Conservation (phyloP, 2,329 filamentous ascomycete genomes). For the Trichothecium sympodiale region DNA sequence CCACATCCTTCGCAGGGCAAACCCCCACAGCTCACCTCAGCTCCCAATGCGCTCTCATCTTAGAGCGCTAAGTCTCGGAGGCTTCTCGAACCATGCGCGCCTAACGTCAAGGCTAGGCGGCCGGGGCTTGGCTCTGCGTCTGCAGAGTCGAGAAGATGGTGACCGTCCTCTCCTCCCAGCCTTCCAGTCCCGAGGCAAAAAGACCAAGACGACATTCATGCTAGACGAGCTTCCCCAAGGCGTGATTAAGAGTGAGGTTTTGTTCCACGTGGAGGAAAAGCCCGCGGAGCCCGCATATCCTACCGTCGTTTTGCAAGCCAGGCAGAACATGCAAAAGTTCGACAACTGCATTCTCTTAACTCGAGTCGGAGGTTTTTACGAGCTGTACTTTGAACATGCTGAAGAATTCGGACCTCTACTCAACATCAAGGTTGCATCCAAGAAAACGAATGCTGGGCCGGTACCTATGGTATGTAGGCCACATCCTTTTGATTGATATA, state of each 20-base stretch:
- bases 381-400: constrained; percentile 94
- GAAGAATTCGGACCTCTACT: constrained; percentile 78
- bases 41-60: too few relatives aligned
- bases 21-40: too few relatives aligned
- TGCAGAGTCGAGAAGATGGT: too few relatives aligned
- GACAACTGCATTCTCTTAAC: constrained; percentile 85
- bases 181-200: constrained; percentile 31
- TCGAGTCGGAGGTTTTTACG: constrained; percentile 90
- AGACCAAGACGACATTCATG: constrained; percentile 40
- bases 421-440: constrained; percentile 75
- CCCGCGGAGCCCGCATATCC: constrained; percentile 53
- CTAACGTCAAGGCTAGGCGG: too few relatives aligned
- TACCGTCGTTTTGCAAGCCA: constrained; percentile 77
- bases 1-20: too few relatives aligned
- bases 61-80: too few relatives aligned
- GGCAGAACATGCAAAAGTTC: constrained; percentile 83
- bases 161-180: too few relatives aligned
- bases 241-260: constrained; percentile 18
- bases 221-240: constrained; percentile 49
- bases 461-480: constrained; percentile 65
- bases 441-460: constrained; percentile 65
- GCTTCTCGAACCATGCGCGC: too few relatives aligned
- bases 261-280: constrained; percentile 30
- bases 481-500: constrained; percentile 5
- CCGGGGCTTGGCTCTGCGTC: too few relatives aligned